Conservation (phyloP, 108 stramenopile species). For the Seminavis robusta region DNA sequence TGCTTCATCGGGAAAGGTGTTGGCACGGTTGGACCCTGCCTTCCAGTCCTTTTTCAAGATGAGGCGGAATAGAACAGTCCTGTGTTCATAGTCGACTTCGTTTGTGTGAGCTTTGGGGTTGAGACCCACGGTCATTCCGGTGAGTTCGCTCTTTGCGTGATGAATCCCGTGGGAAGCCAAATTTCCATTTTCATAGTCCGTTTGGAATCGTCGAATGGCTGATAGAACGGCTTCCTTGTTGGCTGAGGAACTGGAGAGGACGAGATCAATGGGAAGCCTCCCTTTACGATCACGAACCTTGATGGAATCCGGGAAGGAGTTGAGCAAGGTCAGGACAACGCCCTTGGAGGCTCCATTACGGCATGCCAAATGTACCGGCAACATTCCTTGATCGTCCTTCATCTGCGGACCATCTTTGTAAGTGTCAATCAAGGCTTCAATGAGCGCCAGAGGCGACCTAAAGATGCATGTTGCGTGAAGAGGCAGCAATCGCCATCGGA, state of each 20-base stretch:
- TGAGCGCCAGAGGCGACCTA: slow-evolving; percentile 67
- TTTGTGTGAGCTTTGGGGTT: slow-evolving; percentile 14
- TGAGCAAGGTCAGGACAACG: slow-evolving; percentile 68
- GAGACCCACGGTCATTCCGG: not conserved
- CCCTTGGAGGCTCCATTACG: slow-evolving; percentile 85
- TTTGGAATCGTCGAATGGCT: slow-evolving; percentile 57
- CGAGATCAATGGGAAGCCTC: slow-evolving; percentile 65
- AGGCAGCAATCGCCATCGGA: slow-evolving; percentile 74
- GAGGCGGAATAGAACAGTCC: slow-evolving; percentile 76
- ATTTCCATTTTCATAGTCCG: slow-evolving; percentile 8
- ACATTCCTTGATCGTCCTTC: slow-evolving; percentile 90
- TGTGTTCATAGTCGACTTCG: slow-evolving; percentile 88
- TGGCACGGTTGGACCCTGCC: slow-evolving; percentile 50
- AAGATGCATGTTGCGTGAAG: slow-evolving; percentile 81
- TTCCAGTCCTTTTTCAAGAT: slow-evolving; percentile 88
- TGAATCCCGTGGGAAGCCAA: not conserved
- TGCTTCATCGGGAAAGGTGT: slow-evolving; percentile 70
- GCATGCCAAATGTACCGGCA: slow-evolving; percentile 84
- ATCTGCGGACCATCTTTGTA: slow-evolving; percentile 72
- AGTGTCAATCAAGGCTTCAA: slow-evolving; percentile 67
- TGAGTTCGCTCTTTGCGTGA: not conserved
- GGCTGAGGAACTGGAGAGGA: slow-evolving; percentile 61
- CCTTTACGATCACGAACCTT: slow-evolving; percentile 78
- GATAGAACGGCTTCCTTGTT: slow-evolving; percentile 74
- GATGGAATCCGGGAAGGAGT: slow-evolving; percentile 62